Percentiles rank a stretch among this genome's conserved stretches.
Evolutionary conservation across 768 basidiomycete species (phyloP).

Genomic region (Tulasnella sp.): DNA sequence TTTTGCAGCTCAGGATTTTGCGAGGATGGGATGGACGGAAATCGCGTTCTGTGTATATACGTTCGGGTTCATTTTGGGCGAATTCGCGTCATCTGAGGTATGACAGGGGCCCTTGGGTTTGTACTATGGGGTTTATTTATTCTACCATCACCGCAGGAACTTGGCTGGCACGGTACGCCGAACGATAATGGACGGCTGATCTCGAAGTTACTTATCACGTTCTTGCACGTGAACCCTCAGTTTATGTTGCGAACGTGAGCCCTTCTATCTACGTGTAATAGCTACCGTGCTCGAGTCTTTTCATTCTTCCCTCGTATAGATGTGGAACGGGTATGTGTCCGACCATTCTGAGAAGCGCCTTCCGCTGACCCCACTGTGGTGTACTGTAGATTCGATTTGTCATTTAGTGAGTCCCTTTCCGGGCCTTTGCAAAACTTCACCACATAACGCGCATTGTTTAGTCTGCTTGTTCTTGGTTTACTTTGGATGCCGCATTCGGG

Average conservation of each 20-base stretch:
- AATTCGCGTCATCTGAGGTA: constrained; percentile 71
- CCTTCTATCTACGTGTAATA: neutral
- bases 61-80: constrained; percentile 73
- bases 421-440: neutral
- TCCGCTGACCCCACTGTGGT: neutral
- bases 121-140: neutral
- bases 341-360: neutral
- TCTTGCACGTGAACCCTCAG: constrained; percentile 36
- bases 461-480: constrained; percentile 65
- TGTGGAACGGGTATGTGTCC: constrained; percentile 81
- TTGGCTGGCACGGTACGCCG: constrained; percentile 78
- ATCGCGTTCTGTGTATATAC: constrained; percentile 69
- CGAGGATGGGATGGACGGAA: constrained; percentile 58
- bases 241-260: constrained; percentile 77
- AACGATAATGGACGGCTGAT: constrained; percentile 15
- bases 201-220: neutral
- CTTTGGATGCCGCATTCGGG: constrained; percentile 59
- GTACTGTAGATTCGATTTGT: constrained; percentile 34
- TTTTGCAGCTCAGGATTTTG: constrained; percentile 53
- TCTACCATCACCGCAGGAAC: constrained; percentile 45
- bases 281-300: neutral
- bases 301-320: constrained; percentile 42
- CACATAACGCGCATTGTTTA: constrained; percentile 36
- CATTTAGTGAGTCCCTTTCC: constrained; percentile 43
- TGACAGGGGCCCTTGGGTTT: neutral